Evolutionary conservation across 805 yeast genomes (phyloP), one percentile per base, ranked within the genome.

Genomic region (Saturnispora besseyi): DNA sequence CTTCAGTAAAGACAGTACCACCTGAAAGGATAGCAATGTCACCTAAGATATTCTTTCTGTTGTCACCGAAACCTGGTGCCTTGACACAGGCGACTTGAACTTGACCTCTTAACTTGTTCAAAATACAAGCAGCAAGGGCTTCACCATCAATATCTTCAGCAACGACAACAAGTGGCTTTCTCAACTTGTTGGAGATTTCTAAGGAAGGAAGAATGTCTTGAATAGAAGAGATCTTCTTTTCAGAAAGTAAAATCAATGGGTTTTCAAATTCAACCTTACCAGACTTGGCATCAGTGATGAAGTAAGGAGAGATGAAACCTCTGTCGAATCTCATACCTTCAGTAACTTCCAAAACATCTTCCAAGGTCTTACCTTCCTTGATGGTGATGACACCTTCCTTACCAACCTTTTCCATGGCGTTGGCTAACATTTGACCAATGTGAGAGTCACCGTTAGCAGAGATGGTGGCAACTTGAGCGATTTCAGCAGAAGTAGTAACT

Each of bases 1-100:
- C 98, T 71, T 90, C 96, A 58, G 96, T 88, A 73, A 78, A 78
- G 32, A 78, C 83, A 45, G 96, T 87, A 71, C 96, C 96, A 54
- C 97, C 97, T 41, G 97, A 84, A 55, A 90, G 77, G 62, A 88
- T 84, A 63, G 96, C 96, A 69, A 93, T 82, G 70, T 93, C 99
- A 59, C 96, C 96, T 55, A 93, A 75, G 57, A 87, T 89, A 77
- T 89, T 89, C 79, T 87, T 87, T 75, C 97, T 85, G 82, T 93
- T 90, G 76, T 93, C 99, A 70, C 98, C 99, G 64, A 91, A 93
- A 48, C 99, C 99, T 62, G 99, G 99, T 32, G 98, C 96, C 78
- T 90, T 91, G 58, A 93, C 96, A 60, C 93, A 95, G 67, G 93
- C 86, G 53, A 93, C 97, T 72, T 88, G 95, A 54, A 93, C 97